Evolutionary conservation across 2,329 filamentous ascomycete genomes (phyloP).

Genomic region (Colletotrichum brevisporum): DNA sequence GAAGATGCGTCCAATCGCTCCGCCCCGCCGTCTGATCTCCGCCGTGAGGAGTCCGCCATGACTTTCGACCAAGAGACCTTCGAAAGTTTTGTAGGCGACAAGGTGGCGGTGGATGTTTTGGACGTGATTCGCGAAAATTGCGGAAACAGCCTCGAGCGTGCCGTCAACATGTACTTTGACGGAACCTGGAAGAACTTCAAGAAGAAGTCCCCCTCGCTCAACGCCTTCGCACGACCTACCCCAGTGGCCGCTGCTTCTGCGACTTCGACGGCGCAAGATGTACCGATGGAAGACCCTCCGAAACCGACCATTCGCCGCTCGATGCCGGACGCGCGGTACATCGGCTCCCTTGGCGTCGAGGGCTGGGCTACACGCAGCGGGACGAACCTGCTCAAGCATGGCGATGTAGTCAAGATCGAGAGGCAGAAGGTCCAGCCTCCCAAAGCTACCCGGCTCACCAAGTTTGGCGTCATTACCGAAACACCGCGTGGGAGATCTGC

Average conservation of each 20-base stretch:
- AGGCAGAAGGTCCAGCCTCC: constrained; percentile 81
- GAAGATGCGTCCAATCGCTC: constrained; percentile 42
- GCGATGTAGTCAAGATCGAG: constrained; percentile 88
- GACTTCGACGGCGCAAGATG: not conserved
- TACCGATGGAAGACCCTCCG: constrained; percentile 8
- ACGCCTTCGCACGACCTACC: constrained; percentile 1
- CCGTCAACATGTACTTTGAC: constrained; percentile 79
- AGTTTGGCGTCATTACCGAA: constrained; percentile 52
- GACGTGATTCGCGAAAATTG: constrained; percentile 67
- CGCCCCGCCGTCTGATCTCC: constrained; percentile 31
- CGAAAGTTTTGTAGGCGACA: constrained; percentile 71
- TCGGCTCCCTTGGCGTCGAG: constrained; percentile 91
- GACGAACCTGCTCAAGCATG: constrained; percentile 79
- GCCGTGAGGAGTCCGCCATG: constrained; percentile 47
- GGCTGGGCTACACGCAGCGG: constrained; percentile 95
- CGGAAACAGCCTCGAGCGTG: constrained; percentile 70
- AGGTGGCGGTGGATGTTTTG: constrained; percentile 64
- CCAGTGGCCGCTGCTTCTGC: not conserved
- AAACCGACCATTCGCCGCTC: constrained; percentile 41
- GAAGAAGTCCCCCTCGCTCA: constrained; percentile 45
- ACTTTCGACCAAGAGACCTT: constrained; percentile 72
- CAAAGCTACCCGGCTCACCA: constrained; percentile 59
- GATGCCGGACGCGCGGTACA: constrained; percentile 73
- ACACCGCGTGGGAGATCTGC: constrained; percentile 59
- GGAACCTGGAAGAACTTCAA: constrained; percentile 73